phyloP scores from a whole-genome alignment of 1,284 basidiomycete species.

The Irpex sp. region DNA sequence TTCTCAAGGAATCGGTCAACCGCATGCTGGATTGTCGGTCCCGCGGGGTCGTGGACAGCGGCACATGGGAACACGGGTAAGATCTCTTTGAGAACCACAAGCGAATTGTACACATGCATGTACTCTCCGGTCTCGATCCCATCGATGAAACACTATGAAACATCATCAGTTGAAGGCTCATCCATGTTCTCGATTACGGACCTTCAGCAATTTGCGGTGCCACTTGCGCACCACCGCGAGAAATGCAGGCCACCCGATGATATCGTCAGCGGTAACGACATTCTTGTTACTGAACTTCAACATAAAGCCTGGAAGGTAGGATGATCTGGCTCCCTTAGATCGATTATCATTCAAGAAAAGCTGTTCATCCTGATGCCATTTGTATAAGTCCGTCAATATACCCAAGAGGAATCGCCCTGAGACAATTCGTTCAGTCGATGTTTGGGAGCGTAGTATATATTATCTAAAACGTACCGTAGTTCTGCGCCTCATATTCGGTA shows the following conservation, averaged over 20 bases:
- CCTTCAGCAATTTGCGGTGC: conserved; percentile 72
- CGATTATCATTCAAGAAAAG: conserved; percentile 65
- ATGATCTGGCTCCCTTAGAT: conserved; percentile 53
- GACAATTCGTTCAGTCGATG: conserved; percentile 2
- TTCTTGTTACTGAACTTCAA: conserved; percentile 45
- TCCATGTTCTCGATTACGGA: conserved; percentile 25
- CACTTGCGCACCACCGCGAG: conserved; percentile 76
- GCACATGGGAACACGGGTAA: conserved; percentile 83
- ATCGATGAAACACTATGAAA: conserved; percentile 53
- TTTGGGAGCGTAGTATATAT: too few species aligned
- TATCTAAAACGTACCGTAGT: conserved; percentile 60
- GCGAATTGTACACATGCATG: conserved; percentile 93
- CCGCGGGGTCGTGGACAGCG: conserved; percentile 48
- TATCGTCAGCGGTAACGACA: conserved; percentile 43
- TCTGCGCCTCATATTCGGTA: conserved; percentile 94
- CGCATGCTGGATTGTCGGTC: conserved; percentile 56
- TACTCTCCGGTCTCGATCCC: conserved; percentile 79
- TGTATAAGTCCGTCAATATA: conserved; percentile 70
- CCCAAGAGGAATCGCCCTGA: conserved; percentile 82
- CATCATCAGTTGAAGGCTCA: not conserved
- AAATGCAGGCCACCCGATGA: conserved; percentile 72
- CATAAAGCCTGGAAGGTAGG: conserved; percentile 66
- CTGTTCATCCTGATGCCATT: conserved; percentile 75
- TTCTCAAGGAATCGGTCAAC: conserved; percentile 69
- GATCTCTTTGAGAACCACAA: conserved; percentile 87